These are phyloP conservation scores for Scleroderma bovista DNA, from an alignment of 768 basidiomycete genomes.

Conservation along the genomic window DNA sequence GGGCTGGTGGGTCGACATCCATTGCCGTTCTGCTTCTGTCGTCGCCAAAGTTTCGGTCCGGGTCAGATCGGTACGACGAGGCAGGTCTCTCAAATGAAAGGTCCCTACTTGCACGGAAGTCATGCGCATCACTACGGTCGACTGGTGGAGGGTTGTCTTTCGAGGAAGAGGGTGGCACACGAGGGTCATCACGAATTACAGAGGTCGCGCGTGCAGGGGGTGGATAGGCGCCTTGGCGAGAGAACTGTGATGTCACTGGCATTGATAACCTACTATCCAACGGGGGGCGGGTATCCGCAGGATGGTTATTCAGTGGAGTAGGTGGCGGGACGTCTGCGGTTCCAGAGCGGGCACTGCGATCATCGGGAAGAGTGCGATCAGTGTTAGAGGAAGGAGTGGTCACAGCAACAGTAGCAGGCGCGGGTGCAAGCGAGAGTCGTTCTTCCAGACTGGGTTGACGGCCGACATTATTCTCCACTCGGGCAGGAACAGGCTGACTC, in stretches of 20 bases:
- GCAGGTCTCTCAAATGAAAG: constrained; percentile 34
- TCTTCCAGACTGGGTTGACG: constrained; percentile 37
- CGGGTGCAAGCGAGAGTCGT: constrained; percentile 33
- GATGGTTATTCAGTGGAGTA: constrained; percentile 5
- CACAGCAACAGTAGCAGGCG: constrained; percentile 14
- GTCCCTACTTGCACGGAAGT: constrained; percentile 27
- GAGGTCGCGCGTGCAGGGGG: constrained; percentile 16
- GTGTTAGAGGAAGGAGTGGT: constrained; percentile 4
- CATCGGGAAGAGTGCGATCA: constrained; percentile 16
- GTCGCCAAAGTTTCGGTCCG: constrained; percentile 30
- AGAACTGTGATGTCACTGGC: constrained; percentile 11
- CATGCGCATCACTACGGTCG: constrained; percentile 18
- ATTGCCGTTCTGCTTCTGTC: constrained; percentile 33
- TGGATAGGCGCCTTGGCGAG: constrained; percentile 8
- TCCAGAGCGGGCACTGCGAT: constrained; percentile 11
- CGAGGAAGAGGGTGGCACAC: constrained; percentile 23
- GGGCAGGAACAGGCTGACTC: constrained; percentile 26
- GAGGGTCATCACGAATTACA: constrained; percentile 32
- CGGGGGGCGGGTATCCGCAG: constrained; percentile 14
- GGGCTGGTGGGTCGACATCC: constrained; percentile 30
- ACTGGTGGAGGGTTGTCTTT: constrained; percentile 6
- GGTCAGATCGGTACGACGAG: constrained; percentile 34
- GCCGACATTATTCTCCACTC: constrained; percentile 12
- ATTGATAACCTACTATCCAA: constrained; percentile 11
- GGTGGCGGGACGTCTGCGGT: constrained; percentile 7